Conservation (phyloP, 176 grass and related monocot genomes). For the Miscanthus lutarioriparius region DNA sequence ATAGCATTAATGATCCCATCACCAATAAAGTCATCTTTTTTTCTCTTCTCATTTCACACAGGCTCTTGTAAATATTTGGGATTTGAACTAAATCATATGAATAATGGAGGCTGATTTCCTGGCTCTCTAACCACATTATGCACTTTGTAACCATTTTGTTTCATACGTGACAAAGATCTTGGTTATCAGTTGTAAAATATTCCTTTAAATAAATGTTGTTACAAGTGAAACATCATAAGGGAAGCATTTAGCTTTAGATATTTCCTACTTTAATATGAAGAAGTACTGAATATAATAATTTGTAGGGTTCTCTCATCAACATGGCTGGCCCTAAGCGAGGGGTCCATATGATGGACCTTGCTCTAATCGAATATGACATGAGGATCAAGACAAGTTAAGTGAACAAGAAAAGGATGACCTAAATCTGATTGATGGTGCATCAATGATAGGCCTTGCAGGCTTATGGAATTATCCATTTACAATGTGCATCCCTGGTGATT, state of each 20-base stretch:
- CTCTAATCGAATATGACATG: too few relatives aligned
- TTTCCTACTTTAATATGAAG: not conserved
- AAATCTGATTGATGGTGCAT: too few relatives aligned
- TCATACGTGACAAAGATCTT: not conserved
- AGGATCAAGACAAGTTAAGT: too few relatives aligned
- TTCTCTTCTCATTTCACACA: not conserved
- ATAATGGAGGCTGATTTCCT: not conserved
- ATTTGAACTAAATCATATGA: not conserved
- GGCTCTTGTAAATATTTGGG: not conserved
- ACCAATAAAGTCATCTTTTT: not conserved
- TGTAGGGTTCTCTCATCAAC: too few relatives aligned
- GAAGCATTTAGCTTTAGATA: conserved; percentile 4
- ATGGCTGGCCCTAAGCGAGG: too few relatives aligned
- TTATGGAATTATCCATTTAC: too few relatives aligned
- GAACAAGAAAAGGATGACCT: too few relatives aligned
- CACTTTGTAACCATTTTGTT: conserved; percentile 2
- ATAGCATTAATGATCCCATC: not conserved
- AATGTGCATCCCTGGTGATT: too few relatives aligned
- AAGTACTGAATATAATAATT: too few relatives aligned
- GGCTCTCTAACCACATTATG: not conserved
- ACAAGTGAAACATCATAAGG: not conserved
- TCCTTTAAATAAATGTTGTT: not conserved
- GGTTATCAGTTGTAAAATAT: not conserved
- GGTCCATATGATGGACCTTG: too few relatives aligned
- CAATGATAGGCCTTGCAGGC: too few relatives aligned